Percentiles rank a stretch among this genome's conserved stretches.
Conservation (phyloP, 257 asterid species). For the Jacaranda mimosifolia region DNA sequence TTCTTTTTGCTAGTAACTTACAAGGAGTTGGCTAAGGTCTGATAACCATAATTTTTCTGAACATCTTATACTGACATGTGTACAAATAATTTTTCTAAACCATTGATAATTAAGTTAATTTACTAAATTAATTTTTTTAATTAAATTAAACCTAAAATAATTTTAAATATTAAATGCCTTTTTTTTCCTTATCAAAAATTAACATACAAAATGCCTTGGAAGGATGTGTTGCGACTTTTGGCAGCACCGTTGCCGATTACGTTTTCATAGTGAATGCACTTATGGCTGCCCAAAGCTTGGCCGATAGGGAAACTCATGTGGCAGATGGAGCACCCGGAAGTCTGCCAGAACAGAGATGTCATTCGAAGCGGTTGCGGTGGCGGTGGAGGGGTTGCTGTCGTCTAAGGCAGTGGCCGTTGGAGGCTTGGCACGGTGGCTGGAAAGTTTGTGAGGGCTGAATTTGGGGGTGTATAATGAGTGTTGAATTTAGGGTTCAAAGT, state of each 20-base stretch:
- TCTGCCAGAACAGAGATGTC: slow-evolving; percentile 56
- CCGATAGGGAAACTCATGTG: slow-evolving; percentile 75
- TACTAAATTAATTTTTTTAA: no score
- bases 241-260: slow-evolving; percentile 57
- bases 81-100: no score
- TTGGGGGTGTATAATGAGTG: no score
- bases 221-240: slow-evolving; percentile 45
- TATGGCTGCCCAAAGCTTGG: slow-evolving; percentile 96
- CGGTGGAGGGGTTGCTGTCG: slow-evolving; percentile 43
- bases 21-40: not conserved
- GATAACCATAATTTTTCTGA: no score
- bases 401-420: slow-evolving; percentile 30
- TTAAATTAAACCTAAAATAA: no score
- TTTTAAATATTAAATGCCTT: no score
- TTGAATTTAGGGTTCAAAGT: no score
- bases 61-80: no score
- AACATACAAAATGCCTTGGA: no score
- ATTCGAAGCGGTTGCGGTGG: slow-evolving; percentile 3
- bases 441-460: no score
- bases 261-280: slow-evolving; percentile 89
- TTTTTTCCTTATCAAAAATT: no score
- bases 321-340: slow-evolving; percentile 76
- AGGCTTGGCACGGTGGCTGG: slow-evolving; percentile 77
- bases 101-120: no score
- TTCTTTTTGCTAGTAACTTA: not conserved